Base-by-base conservation (phyloP, 805 yeast species). In the Barnettozyma populi region DNA sequence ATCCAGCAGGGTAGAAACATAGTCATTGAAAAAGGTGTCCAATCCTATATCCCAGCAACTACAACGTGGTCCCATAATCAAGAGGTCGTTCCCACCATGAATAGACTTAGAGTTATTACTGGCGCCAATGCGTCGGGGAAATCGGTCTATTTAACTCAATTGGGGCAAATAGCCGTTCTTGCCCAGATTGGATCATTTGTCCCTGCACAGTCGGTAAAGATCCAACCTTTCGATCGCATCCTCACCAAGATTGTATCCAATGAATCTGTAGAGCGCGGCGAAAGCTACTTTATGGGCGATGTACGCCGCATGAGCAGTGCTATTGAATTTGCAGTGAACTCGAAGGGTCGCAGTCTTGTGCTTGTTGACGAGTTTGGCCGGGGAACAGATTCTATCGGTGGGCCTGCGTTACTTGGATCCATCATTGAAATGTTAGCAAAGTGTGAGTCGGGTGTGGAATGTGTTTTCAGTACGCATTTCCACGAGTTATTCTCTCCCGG, bases 121-220 rank as follows among this genome's bases (percentile, higher is more conserved):
- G 82, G 84, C 27, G 70, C 79, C 0, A 74, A 74, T 52, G 68
- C 67, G 27, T 72, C 78, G 3, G 82, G 84, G 0, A 79, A 79
- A 52, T 73, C 81, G 1, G 78, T 79, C 0, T 71, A 69, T 47
- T 57, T 79, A 18, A 57, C 73, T 2, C 81, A 76, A 46, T 63
- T 71, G 44, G 83, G 80, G 0, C 52, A 77, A 29, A 68, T 74
- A 6, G 74, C 75, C 0, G 71, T 67, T 43, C 52, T 79, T 40
- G 72, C 82, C 0, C 84, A 79, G 44, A 66, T 78, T 34, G 83
- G 84, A 1, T 74, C 77, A 25, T 77, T 61, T 56, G 78, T 79
- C 1, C 84, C 84, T 3, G 81, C 80, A 0, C 54, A 58, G 2
- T 57, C 52, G 13, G 80, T 80, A 2, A 64, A 52, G 21, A 57